These are phyloP conservation scores for Bifiguratus adelaidae DNA, from an alignment of 192 early-diverging fungal genomes.

Conservation along the genomic window DNA sequence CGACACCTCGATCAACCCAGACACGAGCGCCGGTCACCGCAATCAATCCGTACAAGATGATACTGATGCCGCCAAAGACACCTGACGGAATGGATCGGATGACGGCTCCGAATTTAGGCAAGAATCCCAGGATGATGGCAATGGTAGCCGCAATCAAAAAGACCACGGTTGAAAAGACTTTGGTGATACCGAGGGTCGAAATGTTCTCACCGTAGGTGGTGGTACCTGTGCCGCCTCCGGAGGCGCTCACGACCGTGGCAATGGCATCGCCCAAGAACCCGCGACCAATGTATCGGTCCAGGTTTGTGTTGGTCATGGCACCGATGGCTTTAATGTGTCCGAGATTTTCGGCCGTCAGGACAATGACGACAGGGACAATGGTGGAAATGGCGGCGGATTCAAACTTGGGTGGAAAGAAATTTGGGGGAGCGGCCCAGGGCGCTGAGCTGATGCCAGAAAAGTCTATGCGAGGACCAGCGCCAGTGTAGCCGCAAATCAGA, in stretches of 20 bases:
- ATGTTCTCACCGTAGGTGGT: slow-evolving; percentile 55
- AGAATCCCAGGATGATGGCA: slow-evolving; percentile 40
- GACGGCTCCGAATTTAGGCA: slow-evolving; percentile 46
- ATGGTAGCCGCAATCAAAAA: slow-evolving; percentile 41
- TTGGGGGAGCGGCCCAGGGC: slow-evolving; percentile 37
- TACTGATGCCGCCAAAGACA: slow-evolving; percentile 41
- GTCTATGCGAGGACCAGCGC: slow-evolving; percentile 19
- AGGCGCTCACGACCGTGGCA: slow-evolving; percentile 35
- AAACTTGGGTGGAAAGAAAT: slow-evolving; percentile 27
- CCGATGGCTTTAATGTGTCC: slow-evolving; percentile 45
- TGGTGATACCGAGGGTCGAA: slow-evolving; percentile 29
- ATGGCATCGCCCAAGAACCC: slow-evolving; percentile 45
- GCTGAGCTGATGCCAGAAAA: slow-evolving; percentile 23
- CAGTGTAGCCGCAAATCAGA: slow-evolving; percentile 18
- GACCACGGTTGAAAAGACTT: slow-evolving; percentile 39
- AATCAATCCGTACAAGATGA: slow-evolving; percentile 42
- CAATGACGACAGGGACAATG: slow-evolving; percentile 42
- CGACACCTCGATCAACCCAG: slow-evolving; percentile 41
- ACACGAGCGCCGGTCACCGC: slow-evolving; percentile 42
- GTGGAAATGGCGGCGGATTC: slow-evolving; percentile 30
- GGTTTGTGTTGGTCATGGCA: slow-evolving; percentile 27
- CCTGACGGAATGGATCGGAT: slow-evolving; percentile 38
- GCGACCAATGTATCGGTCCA: slow-evolving; percentile 40
- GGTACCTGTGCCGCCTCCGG: slow-evolving; percentile 33
- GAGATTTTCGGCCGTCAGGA: slow-evolving; percentile 43